Percentiles rank a stretch among this genome's conserved stretches.
Evolutionary conservation across 2,329 filamentous ascomycete genomes (phyloP).

Genomic region (Hymenotorrendiella dingleyae): DNA sequence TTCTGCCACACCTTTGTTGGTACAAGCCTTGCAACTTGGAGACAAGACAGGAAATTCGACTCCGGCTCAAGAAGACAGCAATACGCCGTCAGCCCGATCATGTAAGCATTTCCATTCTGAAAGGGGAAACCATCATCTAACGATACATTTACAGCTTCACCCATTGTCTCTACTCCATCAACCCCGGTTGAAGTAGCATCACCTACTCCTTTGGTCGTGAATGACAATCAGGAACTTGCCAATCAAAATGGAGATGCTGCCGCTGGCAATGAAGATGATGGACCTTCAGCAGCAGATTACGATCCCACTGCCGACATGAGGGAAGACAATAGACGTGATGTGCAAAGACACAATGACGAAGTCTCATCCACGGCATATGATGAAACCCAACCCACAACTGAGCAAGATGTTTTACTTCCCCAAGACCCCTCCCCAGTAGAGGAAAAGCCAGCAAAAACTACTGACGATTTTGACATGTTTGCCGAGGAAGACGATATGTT

Average conservation of each 20-base stretch:
- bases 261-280: slow-evolving; percentile 50
- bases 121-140: slow-evolving; percentile 11
- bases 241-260: slow-evolving; percentile 46
- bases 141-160: slow-evolving; percentile 18
- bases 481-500: slow-evolving; percentile 69
- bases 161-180: slow-evolving; percentile 29
- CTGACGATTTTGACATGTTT: slow-evolving; percentile 82
- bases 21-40: slow-evolving; percentile 48
- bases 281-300: slow-evolving; percentile 88
- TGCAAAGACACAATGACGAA: slow-evolving; percentile 55
- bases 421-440: slow-evolving; percentile 30
- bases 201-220: slow-evolving; percentile 48
- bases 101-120: slow-evolving; percentile 29
- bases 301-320: slow-evolving; percentile 85
- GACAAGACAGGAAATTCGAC: slow-evolving; percentile 29
- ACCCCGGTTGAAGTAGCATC: slow-evolving; percentile 30
- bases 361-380: slow-evolving; percentile 50
- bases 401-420: slow-evolving; percentile 44
- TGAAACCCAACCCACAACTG: slow-evolving; percentile 48
- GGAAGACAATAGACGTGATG: slow-evolving; percentile 70
- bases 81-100: slow-evolving; percentile 25
- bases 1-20: slow-evolving; percentile 65
- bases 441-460: slow-evolving; percentile 36
- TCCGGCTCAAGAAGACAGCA: slow-evolving; percentile 22
- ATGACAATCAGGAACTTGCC: slow-evolving; percentile 61